Conservation (phyloP, 2,329 filamentous ascomycete genomes). For the Aspergillus melleus region DNA sequence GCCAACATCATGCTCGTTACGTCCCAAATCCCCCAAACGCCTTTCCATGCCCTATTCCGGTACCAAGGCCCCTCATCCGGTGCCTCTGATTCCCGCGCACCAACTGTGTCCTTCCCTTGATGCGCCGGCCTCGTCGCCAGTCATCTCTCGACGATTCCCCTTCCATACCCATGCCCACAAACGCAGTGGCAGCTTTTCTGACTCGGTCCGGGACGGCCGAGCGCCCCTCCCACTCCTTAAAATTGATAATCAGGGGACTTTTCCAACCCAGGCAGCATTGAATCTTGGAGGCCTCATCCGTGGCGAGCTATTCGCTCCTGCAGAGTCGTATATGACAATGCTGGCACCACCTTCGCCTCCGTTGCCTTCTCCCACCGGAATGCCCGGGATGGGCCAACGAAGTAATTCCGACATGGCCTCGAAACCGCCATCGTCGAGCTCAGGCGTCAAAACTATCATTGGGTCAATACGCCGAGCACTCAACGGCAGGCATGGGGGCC, state of each 20-base stretch:
- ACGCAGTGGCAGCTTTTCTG: conserved; percentile 82
- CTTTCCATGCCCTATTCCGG: conserved; percentile 32
- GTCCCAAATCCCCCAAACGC: conserved; percentile 48
- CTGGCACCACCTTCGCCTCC: conserved; percentile 53
- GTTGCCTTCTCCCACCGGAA: conserved; percentile 31
- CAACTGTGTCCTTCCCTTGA: conserved; percentile 29
- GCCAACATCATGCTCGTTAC: conserved; percentile 61
- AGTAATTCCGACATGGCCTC: conserved; percentile 29
- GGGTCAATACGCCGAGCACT: conserved; percentile 82
- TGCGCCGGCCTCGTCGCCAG: conserved; percentile 30
- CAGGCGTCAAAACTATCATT: conserved; percentile 81
- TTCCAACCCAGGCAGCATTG: conserved; percentile 60
- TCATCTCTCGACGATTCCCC: conserved; percentile 46
- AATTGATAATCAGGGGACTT: conserved; percentile 40
- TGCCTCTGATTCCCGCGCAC: conserved; percentile 38
- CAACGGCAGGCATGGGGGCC: conserved; percentile 56
- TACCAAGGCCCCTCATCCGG: conserved; percentile 42
- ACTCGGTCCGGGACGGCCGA: conserved; percentile 73
- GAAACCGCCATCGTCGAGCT: conserved; percentile 38
- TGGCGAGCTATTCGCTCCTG: conserved; percentile 79
- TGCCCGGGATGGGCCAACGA: conserved; percentile 26
- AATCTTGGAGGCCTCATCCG: conserved; percentile 83
- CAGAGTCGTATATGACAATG: conserved; percentile 75
- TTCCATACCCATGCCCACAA: conserved; percentile 64
- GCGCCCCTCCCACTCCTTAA: conserved; percentile 53